A percentile compares a stretch with the other conserved stretches of the same genome.
These are phyloP conservation scores for Butyriboletus loyo DNA, from an alignment of 768 basidiomycete species.

Conservation along the genomic window DNA sequence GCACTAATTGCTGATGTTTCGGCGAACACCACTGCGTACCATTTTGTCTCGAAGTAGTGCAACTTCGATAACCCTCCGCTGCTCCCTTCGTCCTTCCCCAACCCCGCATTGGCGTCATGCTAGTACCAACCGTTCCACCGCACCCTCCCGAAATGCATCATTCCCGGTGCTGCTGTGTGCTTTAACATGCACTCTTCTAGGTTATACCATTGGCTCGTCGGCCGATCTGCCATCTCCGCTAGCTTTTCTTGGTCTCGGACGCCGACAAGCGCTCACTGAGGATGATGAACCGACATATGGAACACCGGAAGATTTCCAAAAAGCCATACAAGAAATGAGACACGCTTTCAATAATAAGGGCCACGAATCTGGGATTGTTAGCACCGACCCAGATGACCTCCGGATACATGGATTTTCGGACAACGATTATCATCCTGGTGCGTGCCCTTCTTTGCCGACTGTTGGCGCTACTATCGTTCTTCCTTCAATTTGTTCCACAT, in stretches of 20 bases:
- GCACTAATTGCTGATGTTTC: conserved; percentile 15
- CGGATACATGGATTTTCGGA: conserved; percentile 53
- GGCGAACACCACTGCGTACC: conserved; percentile 7
- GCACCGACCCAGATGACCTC: conserved; percentile 52
- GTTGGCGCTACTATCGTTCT: not conserved
- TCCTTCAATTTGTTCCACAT: not conserved
- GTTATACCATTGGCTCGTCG: conserved; percentile 21
- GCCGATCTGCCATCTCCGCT: conserved; percentile 1
- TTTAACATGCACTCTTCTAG: conserved; percentile 16
- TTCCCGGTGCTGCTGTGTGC: conserved; percentile 15
- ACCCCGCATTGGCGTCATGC: conserved; percentile 1
- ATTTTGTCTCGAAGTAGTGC: not conserved
- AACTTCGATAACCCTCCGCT: not conserved
- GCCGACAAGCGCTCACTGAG: not conserved
- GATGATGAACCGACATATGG: conserved; percentile 41
- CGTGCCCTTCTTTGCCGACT: conserved; percentile 5
- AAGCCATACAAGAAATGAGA: conserved; percentile 51
- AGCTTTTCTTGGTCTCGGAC: conserved; percentile 4
- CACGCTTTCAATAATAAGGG: conserved; percentile 28
- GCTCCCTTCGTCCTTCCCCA: not conserved
- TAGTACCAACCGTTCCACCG: conserved; percentile 1
- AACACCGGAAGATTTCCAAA: conserved; percentile 47
- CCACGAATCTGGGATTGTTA: conserved; percentile 30
- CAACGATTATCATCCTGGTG: conserved; percentile 51
- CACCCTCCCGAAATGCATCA: not conserved